A percentile compares a stretch with the other conserved stretches of the same genome.
Evolutionary conservation across 2,329 filamentous ascomycete species (phyloP).

Genomic region (Trichoderma sp.): DNA sequence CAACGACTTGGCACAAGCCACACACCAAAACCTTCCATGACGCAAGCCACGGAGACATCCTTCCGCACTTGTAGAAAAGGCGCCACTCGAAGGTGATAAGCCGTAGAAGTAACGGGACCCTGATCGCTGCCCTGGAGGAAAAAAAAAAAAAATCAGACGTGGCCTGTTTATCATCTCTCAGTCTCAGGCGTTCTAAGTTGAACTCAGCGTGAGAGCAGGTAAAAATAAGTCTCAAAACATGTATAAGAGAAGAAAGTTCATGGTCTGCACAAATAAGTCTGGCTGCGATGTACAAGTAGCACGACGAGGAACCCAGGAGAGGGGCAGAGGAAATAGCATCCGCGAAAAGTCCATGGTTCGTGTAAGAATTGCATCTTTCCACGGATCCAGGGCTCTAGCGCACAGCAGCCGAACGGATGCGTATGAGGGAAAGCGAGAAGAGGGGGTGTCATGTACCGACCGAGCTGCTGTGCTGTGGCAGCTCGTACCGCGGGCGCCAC

Average conservation of each 20-base stretch:
- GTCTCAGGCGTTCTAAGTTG: background rate
- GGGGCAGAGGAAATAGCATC: slow-evolving; percentile 31
- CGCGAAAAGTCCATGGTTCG: slow-evolving; percentile 33
- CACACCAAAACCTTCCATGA: background rate
- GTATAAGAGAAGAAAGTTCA: background rate
- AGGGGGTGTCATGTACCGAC: background rate
- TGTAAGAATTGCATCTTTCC: slow-evolving; percentile 36
- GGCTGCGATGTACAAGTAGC: background rate
- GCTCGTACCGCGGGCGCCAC: background rate
- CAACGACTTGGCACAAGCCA: slow-evolving; percentile 1
- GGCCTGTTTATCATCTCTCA: background rate
- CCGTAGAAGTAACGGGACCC: background rate
- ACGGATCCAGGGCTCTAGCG: slow-evolving; percentile 19
- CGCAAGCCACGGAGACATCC: slow-evolving; percentile 11
- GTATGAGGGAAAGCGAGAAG: background rate
- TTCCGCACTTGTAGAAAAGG: slow-evolving; percentile 12
- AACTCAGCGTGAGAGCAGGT: background rate
- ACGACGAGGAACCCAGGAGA: slow-evolving; percentile 23
- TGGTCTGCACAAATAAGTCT: slow-evolving; percentile 1
- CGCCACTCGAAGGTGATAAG: background rate
- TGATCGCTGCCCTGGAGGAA: background rate
- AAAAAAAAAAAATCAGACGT: background rate
- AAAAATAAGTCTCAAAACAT: background rate
- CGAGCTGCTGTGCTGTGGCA: background rate
- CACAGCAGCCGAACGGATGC: slow-evolving; percentile 13